phyloP scores from a whole-genome alignment of 345 rosid species.

The Capsella bursapastoris region DNA sequence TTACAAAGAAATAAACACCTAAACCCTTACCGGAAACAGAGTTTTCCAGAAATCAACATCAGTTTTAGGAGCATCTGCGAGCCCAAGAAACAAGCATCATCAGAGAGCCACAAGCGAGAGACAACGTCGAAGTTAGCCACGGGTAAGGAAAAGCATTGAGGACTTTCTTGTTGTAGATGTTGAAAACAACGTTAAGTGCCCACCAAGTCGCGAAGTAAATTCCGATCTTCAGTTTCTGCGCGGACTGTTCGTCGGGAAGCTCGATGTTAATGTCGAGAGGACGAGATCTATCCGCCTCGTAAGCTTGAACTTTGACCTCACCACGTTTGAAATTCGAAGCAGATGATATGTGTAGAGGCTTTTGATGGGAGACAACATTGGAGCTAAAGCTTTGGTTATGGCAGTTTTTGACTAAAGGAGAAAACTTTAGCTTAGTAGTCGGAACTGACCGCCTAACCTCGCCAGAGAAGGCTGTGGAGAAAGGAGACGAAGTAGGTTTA shows the following conservation, averaged over 20 bases:
- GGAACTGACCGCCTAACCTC: constrained; percentile 34
- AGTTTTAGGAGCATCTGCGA: constrained; percentile 79
- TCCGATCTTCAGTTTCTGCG: constrained; percentile 68
- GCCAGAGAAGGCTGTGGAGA: constrained; percentile 38
- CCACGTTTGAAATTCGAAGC: constrained; percentile 41
- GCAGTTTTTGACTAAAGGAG: constrained; percentile 47
- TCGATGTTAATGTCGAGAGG: constrained; percentile 64
- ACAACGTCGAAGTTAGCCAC: constrained; percentile 93
- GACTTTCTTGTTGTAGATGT: constrained; percentile 96
- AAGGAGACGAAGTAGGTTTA: constrained; percentile 43
- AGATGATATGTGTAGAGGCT: constrained; percentile 61
- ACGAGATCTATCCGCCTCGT: constrained; percentile 73
- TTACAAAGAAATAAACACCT: not conserved
- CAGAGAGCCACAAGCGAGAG: constrained; percentile 88
- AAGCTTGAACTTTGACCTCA: constrained; percentile 57
- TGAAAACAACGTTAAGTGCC: constrained; percentile 93
- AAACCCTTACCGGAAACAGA: constrained; percentile 73
- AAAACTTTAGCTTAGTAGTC: constrained; percentile 39
- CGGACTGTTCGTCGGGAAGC: constrained; percentile 47
- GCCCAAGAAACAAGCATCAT: constrained; percentile 95
- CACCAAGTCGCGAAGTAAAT: constrained; percentile 94
- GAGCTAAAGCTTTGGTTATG: constrained; percentile 39
- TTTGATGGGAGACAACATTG: constrained; percentile 45
- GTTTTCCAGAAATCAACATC: constrained; percentile 87
- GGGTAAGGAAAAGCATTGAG: constrained; percentile 94